Conservation (phyloP, 2,329 filamentous ascomycete genomes). For the Colletotrichum liaoningense region DNA sequence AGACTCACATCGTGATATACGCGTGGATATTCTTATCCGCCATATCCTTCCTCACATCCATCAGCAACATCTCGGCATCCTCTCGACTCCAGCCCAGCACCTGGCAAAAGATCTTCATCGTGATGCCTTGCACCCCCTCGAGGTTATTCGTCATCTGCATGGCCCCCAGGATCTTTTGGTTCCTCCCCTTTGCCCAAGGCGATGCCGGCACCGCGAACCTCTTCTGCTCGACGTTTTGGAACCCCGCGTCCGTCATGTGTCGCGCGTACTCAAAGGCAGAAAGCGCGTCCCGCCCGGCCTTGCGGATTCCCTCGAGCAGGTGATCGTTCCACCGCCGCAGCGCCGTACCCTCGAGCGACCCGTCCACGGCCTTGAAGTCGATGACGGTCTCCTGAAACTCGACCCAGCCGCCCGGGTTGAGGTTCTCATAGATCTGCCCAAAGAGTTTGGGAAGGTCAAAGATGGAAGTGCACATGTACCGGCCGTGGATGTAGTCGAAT, state of each 20-base stretch:
- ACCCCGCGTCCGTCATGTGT: slow-evolving; percentile 50
- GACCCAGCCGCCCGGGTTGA: slow-evolving; percentile 49
- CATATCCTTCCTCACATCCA: slow-evolving; percentile 45
- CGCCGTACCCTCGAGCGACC: slow-evolving; percentile 46
- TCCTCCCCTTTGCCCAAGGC: slow-evolving; percentile 48
- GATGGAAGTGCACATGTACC: slow-evolving; percentile 47
- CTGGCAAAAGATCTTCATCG: slow-evolving; percentile 45
- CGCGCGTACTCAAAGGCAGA: slow-evolving; percentile 48
- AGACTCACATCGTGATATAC: slow-evolving; percentile 44
- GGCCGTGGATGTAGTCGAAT: slow-evolving; percentile 32
- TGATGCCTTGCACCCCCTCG: slow-evolving; percentile 46
- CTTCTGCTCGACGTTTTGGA: slow-evolving; percentile 46
- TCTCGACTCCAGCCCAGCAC: slow-evolving; percentile 45
- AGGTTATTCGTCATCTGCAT: slow-evolving; percentile 49
- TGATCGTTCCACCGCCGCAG: slow-evolving; percentile 48
- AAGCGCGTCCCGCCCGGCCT: slow-evolving; percentile 52
- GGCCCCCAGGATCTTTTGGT: slow-evolving; percentile 49
- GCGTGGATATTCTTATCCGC: slow-evolving; percentile 45
- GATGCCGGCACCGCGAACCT: slow-evolving; percentile 47
- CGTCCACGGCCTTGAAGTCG: slow-evolving; percentile 73
- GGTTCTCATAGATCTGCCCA: slow-evolving; percentile 49
- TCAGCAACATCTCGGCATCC: slow-evolving; percentile 45
- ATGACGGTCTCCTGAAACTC: slow-evolving; percentile 72
- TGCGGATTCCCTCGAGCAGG: slow-evolving; percentile 47
- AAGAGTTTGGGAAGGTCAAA: slow-evolving; percentile 48